Percentiles rank a stretch among this genome's conserved stretches.
These are phyloP conservation scores for Streptanthus diversifolius DNA, from an alignment of 345 rosid species.

Conservation along the genomic window DNA sequence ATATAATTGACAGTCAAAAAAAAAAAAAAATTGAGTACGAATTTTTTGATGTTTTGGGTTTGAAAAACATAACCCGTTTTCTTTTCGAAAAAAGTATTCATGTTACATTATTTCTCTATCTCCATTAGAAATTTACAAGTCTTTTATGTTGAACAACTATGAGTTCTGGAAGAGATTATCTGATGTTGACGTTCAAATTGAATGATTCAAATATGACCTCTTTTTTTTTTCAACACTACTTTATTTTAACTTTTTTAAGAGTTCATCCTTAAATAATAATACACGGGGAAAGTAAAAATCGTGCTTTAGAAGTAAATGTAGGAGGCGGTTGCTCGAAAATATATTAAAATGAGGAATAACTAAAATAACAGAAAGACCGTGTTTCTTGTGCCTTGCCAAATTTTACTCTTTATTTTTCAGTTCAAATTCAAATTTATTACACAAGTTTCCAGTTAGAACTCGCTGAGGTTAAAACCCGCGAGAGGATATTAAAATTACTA, in stretches of 20 bases:
- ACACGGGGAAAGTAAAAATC: too few relatives aligned
- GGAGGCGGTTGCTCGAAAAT: neutral
- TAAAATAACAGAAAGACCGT: conserved; percentile 31
- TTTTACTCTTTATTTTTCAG: neutral
- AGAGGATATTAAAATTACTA: too few relatives aligned
- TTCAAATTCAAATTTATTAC: neutral
- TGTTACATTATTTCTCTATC: neutral
- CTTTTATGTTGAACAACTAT: too few relatives aligned
- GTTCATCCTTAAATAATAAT: too few relatives aligned
- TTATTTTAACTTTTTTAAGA: neutral
- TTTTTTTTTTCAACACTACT: too few relatives aligned
- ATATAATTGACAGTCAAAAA: too few relatives aligned
- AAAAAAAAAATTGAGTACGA: too few relatives aligned
- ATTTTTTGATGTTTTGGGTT: too few relatives aligned
- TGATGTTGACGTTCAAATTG: neutral
- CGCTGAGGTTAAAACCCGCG: too few relatives aligned
- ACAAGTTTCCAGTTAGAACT: too few relatives aligned
- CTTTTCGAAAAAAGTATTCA: too few relatives aligned
- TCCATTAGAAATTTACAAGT: neutral
- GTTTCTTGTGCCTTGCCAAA: neutral
- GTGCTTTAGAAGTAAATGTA: neutral
- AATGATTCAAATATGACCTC: neutral
- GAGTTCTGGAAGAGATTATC: neutral
- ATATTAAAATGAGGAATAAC: neutral
- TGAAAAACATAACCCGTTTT: too few relatives aligned